Conservation (phyloP, 176 grass and related monocot genomes). For the Hordeum marinum region DNA sequence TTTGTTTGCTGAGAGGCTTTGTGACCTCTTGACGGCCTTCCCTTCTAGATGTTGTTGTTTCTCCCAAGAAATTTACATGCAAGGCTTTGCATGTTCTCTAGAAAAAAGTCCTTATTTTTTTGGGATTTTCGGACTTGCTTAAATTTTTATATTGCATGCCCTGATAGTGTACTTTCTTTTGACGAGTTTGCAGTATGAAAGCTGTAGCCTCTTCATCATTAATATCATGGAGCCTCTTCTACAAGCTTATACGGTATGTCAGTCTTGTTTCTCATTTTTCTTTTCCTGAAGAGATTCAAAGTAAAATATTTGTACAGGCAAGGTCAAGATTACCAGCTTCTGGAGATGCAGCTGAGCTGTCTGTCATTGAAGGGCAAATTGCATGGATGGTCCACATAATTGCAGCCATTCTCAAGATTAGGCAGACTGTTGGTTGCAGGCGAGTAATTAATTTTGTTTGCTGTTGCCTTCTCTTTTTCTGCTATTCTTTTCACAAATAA, state of each 20-base stretch:
- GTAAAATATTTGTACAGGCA: constrained; percentile 55
- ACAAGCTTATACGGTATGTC: constrained; percentile 95
- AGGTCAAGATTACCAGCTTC: constrained; percentile 69
- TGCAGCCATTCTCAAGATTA: constrained; percentile 91
- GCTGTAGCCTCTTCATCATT: constrained; percentile 86
- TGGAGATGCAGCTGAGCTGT: constrained; percentile 71
- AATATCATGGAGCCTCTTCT: constrained; percentile 99
- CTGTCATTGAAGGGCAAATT: constrained; percentile 96
- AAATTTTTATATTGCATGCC: constrained; percentile 11
- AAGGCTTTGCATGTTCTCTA: constrained; percentile 4
- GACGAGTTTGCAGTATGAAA: constrained; percentile 83
- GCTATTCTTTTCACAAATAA: constrained; percentile 13
- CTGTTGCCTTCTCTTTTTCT: constrained; percentile 3
- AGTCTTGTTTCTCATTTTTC: background rate
- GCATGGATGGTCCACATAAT: constrained; percentile 98
- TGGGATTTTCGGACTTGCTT: background rate
- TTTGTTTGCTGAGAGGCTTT: background rate
- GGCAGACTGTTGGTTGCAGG: constrained; percentile 76
- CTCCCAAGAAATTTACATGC: background rate
- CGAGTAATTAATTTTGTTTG: constrained; percentile 23
- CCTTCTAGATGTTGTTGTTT: background rate
- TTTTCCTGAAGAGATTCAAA: constrained; percentile 19
- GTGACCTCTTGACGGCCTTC: background rate
- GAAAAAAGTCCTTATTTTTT: constrained; percentile 5
- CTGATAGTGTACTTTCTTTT: constrained; percentile 29